phyloP scores from a whole-genome alignment of 176 grass and related monocot species.

The Puya raimondii region DNA sequence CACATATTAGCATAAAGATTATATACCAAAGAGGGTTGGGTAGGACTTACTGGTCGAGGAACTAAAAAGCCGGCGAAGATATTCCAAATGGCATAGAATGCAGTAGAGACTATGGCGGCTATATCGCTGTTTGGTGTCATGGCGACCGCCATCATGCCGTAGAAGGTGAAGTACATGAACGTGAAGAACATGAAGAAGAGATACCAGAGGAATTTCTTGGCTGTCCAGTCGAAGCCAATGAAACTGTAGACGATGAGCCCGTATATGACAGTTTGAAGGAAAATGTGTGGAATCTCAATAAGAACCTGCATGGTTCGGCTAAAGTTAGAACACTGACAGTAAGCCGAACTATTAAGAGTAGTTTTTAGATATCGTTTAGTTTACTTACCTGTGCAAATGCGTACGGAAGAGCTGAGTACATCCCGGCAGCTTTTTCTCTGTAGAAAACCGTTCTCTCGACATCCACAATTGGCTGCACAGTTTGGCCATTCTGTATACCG shows the following conservation, averaged over 20 bases:
- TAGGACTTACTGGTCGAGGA: conserved; percentile 63
- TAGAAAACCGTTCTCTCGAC: conserved; percentile 90
- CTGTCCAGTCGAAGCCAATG: conserved; percentile 68
- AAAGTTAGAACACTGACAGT: not conserved
- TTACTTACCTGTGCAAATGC: conserved; percentile 78
- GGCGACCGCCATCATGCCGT: conserved; percentile 90
- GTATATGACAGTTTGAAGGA: conserved; percentile 76
- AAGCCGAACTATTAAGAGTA: too few species aligned
- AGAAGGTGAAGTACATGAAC: conserved; percentile 98
- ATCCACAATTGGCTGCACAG: conserved; percentile 82
- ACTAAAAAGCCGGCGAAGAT: conserved; percentile 83
- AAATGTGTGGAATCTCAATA: conserved; percentile 89
- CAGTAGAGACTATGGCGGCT: conserved; percentile 70
- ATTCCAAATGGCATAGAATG: conserved; percentile 91
- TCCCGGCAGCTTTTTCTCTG: conserved; percentile 86
- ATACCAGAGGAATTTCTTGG: conserved; percentile 85
- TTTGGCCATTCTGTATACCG: conserved; percentile 89
- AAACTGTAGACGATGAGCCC: conserved; percentile 79
- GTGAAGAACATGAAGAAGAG: conserved; percentile 99
- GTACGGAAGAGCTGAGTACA: conserved; percentile 92
- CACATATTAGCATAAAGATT: too few species aligned
- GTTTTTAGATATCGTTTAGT: not conserved
- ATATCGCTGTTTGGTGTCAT: conserved; percentile 93
- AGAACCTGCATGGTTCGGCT: conserved; percentile 43
- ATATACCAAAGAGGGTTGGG: not conserved